Base-by-base conservation (phyloP, 2,329 filamentous ascomycete species). In the Alternaria triticina region DNA sequence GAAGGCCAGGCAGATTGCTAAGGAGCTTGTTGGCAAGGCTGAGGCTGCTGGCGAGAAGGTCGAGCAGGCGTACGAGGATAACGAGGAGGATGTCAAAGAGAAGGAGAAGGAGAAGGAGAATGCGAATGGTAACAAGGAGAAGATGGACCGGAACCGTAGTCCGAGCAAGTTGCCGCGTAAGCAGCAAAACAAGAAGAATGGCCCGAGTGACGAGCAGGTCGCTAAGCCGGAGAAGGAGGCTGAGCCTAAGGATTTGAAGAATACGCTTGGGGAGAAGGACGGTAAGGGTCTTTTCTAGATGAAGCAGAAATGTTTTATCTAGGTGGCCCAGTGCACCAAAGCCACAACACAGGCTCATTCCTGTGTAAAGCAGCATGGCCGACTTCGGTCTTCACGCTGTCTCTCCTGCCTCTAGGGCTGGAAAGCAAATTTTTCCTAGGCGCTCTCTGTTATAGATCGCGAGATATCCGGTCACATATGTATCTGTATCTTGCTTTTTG, bases 221-320 rank as follows among this genome's bases (percentile, higher is more conserved):
- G 44, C 62, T n/a, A 67, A 65, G 45, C 62, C 64, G 0, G 72
- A 71, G 65, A 49, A 62, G 27, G 70, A 74, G 57, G 63, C 72
- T 12, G 72, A 73, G 59, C 70, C 72, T 27, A 74, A 74, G 54
- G 70, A 74, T 33, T 36, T 74, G n/a, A 73, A 73, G 56, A 70
- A 70, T 25, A 73, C 69, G 0, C 62, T 73, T 4, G 57, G 44
- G 15, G 65, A 71, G 57, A 55, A 52, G 22, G 70, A 72, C 54
- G 69, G 67, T 30, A 72, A 70, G 52, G 69, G 68, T 45, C 50
- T 69, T 44, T 71, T 72, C 58, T 71, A 55, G 25, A 55, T 36
- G 33, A 28, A 30, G 11, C 28, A 30, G 28, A 30, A 30, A 5
- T 30, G 28, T 27, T 27, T 28, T 4, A 28, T 28, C 27, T 28